Evolutionary conservation across 345 rosid genomes (phyloP).

Genomic region (Geranium rotundifolium): DNA sequence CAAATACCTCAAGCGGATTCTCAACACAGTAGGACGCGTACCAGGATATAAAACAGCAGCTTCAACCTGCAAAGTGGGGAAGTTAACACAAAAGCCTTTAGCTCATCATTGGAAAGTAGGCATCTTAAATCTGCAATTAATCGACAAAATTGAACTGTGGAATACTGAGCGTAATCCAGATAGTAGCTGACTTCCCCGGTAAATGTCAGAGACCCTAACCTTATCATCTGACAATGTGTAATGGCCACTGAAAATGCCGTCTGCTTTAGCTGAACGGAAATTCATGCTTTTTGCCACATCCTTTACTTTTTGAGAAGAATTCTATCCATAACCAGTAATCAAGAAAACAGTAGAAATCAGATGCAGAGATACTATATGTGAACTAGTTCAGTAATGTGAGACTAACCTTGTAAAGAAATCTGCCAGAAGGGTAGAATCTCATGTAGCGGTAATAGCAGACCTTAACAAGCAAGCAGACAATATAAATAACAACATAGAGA

Average conservation of each 20-base stretch:
- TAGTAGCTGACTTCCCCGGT: not conserved
- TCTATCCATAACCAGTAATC: conserved; percentile 26
- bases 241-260: conserved; percentile 56
- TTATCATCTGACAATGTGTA: conserved; percentile 66
- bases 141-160: not conserved
- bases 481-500: conserved; percentile 1
- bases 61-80: conserved; percentile 46
- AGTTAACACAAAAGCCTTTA: conserved; percentile 2
- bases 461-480: conserved; percentile 25
- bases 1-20: conserved; percentile 68
- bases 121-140: not conserved
- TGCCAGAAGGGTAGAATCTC: conserved; percentile 81
- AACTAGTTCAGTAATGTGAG: conserved; percentile 8
- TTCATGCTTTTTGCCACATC: conserved; percentile 80
- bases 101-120: not conserved
- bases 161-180: not conserved
- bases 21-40: conserved; percentile 62
- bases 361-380: conserved; percentile 1
- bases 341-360: conserved; percentile 7
- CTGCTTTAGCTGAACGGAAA: conserved; percentile 62
- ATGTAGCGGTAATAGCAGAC: conserved; percentile 89
- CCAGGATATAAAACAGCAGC: conserved; percentile 86
- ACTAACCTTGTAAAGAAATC: conserved; percentile 81
- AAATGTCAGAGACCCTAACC: conserved; percentile 24
- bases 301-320: conserved; percentile 76